These are phyloP conservation scores for Phtheirospermum japonicum DNA, from an alignment of 257 asterid species.

Conservation along the genomic window DNA sequence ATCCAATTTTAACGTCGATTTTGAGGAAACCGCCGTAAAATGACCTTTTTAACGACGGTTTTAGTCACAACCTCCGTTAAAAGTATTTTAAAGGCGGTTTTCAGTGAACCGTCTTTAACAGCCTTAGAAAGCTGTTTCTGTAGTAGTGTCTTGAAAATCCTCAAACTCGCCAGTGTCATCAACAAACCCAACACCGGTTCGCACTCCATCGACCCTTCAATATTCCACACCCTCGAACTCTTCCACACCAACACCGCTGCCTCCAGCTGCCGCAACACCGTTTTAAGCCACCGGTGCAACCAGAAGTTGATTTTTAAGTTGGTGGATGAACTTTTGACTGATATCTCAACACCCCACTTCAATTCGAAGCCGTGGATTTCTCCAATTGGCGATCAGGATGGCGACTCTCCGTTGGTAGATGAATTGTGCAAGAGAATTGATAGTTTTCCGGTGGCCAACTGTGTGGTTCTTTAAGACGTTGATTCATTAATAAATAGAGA, in stretches of 20 bases:
- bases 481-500: constrained; percentile 49
- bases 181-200: constrained; percentile 33
- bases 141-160: constrained; percentile 44
- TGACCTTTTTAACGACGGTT: too few relatives aligned
- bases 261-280: constrained; percentile 5
- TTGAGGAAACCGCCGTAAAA: too few relatives aligned
- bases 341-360: constrained; percentile 32
- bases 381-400: too few relatives aligned
- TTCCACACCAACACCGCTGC: constrained; percentile 32
- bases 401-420: constrained; percentile 26
- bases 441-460: constrained; percentile 48
- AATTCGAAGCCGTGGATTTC: constrained; percentile 16
- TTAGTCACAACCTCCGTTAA: too few relatives aligned
- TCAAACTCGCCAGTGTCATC: constrained; percentile 44
- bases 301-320: constrained; percentile 59
- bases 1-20: too few relatives aligned
- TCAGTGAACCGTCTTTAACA: too few relatives aligned
- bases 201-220: constrained; percentile 60
- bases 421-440: constrained; percentile 37
- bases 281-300: constrained; percentile 39
- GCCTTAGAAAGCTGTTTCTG: too few relatives aligned
- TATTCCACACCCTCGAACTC: constrained; percentile 57
- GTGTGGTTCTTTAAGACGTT: constrained; percentile 59
- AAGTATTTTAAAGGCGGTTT: too few relatives aligned
- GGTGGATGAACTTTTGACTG: constrained; percentile 50